Evolutionary conservation across 805 yeast species (phyloP), one percentile per base, ranked within the genome.

Genomic region (Metschnikowia noctiluminum): DNA sequence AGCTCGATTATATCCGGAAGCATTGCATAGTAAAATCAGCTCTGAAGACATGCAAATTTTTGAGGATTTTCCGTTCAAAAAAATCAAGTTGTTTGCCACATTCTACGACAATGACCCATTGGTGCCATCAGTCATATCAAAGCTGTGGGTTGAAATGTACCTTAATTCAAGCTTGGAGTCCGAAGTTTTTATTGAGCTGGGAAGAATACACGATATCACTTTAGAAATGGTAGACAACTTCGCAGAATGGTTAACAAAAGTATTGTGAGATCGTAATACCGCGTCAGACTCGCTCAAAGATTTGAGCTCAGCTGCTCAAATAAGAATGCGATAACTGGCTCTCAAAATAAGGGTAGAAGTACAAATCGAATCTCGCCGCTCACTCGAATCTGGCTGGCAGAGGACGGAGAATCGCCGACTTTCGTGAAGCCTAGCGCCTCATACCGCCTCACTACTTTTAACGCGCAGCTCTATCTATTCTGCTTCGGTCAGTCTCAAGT

Each of bases 61-160:
- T 40, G 75, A 71, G 41, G 49, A 58, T 32, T 72, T 66, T 52
- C 69, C 73, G 6, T 61, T 61, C 56, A 38, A 50, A 15, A 54
- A 59, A 32, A 57, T 71, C 48, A 65, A 63, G 40, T 38, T 70
- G 54, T 72, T 66, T 56, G 76, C 76, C 1, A 44, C 65, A 16
- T 71, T 66, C 51, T 76, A 73, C 10, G 61, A 55, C 11, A 60
- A 58, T 9, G 78, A 73, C 45, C 61, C 58, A 4, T 52, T 69
- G 43, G 77, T 71, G 0, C 78, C 76, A 14, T 61, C 67, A 2
- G 55, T 53, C 31, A 62, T 70, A 30, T 55, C 70, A 10, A 52
- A 50, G 16, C 51, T 62, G 35, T 72, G 76, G 73, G 52, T 61
- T 13, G 69, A 66, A 6, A 41, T 62, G 44, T 69, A 61, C 53